A percentile compares a stretch with the other conserved stretches of the same genome.
Evolutionary conservation across 257 asterid genomes (phyloP).

Genomic region (Solanum piurae): DNA sequence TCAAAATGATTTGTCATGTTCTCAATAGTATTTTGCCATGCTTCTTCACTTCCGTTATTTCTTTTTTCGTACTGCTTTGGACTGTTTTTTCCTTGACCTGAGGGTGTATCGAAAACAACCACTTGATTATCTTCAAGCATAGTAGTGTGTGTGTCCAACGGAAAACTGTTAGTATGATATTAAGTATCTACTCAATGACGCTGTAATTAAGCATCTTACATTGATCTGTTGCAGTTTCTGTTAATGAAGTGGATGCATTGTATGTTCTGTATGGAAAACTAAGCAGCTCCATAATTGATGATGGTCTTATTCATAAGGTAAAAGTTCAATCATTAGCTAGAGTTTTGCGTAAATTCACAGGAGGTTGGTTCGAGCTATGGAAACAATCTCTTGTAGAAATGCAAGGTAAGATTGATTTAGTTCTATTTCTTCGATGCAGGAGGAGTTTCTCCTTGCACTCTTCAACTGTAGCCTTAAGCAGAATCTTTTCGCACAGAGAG

Average conservation of each 20-base stretch:
- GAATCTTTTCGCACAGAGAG: slow-evolving; percentile 68
- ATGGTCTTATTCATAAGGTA: slow-evolving; percentile 81
- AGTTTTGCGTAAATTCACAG: neutral
- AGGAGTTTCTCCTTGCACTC: slow-evolving; percentile 79
- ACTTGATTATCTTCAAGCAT: neutral
- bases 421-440: slow-evolving; percentile 32
- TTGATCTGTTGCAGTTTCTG: slow-evolving; percentile 42
- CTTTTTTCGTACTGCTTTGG: neutral
- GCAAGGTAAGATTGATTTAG: neutral
- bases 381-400: neutral
- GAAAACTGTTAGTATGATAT: no score
- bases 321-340: neutral
- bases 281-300: slow-evolving; percentile 53
- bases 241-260: slow-evolving; percentile 88
- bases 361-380: neutral
- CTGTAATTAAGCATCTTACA: neutral
- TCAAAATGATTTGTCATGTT: neutral
- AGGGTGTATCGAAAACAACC: neutral
- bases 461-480: slow-evolving; percentile 39
- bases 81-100: neutral
- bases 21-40: neutral
- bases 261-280: slow-evolving; percentile 43
- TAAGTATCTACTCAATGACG: no score
- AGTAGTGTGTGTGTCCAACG: neutral
- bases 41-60: neutral